phyloP scores from a whole-genome alignment of 441 rosid genomes.

The Syzygium syzygioides region DNA sequence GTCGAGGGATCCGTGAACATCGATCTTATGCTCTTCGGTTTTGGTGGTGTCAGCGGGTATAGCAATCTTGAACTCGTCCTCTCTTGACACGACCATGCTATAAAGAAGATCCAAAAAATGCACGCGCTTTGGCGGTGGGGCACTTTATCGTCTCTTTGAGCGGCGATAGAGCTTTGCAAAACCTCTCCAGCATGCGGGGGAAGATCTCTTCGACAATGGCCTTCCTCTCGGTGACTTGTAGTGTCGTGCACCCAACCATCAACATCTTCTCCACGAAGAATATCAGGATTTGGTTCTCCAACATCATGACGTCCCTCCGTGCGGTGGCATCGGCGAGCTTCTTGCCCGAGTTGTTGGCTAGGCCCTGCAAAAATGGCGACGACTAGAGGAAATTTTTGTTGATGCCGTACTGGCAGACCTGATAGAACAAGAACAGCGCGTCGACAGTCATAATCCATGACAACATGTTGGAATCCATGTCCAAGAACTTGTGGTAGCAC shows the following conservation, averaged over 20 bases:
- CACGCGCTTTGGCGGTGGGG: too few species aligned
- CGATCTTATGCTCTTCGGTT: too few species aligned
- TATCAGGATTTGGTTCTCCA: not conserved
- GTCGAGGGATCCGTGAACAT: too few species aligned
- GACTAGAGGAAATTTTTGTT: not conserved
- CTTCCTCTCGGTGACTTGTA: not conserved
- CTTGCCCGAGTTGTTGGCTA: not conserved
- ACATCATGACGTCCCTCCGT: not conserved
- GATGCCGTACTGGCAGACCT: not conserved
- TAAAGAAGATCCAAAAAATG: too few species aligned
- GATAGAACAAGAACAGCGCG: not conserved
- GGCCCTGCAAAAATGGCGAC: not conserved
- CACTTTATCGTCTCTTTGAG: too few species aligned
- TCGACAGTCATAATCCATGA: not conserved
- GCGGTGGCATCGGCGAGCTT: not conserved
- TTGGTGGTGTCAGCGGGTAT: too few species aligned
- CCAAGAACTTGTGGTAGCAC: not conserved
- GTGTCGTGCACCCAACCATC: not conserved
- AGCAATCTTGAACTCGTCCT: too few species aligned
- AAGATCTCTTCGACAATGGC: not conserved
- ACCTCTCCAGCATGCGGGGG: too few species aligned
- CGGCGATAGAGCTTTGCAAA: too few species aligned
- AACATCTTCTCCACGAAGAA: not conserved
- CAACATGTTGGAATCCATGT: not conserved
- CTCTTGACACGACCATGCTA: too few species aligned